Base-by-base conservation (phyloP, 2,329 filamentous ascomycete species). In the Tolypocladium ophioglossoides region DNA sequence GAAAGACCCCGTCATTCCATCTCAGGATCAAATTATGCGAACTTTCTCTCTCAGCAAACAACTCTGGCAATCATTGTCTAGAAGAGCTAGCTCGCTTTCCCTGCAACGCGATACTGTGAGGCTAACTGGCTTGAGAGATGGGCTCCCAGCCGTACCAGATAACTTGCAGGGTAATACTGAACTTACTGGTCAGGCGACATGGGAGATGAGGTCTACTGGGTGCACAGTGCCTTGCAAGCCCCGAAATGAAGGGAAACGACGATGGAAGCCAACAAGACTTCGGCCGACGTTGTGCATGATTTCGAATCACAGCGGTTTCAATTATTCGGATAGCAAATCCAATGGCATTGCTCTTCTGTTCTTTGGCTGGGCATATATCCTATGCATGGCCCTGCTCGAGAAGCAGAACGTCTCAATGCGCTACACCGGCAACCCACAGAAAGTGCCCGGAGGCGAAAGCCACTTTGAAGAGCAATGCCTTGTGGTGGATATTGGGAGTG, bases 311-410 rank as follows among this genome's bases (percentile, higher is more conserved):
- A 49, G 47, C 47, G 35, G 14, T 35, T 49, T 49, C 18, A 49
- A 35, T 35, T 14, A 47, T 30, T 41, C 49, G 40, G 52, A 52
- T 20, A 54, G 46, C 37, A 51, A 51, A 39, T 54, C 46, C 30
- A 50, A 54, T 52, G 37, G 44, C 24, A 39, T 52, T 38, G 41
- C 55, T 35, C n/a, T 54, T 24, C 50, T 56, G 2, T 56, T 56
- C 46, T 51, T 56, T 20, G 46, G 52, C 35, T 54, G 35, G 54
- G 52, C 52, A 35, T 54, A 56, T 9, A 50, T 54, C 41, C 52
- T 56, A 22, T 52, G 40, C 22, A 50, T 52, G 52, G 32, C 35
- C 27, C 14, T 56, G n/a, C 47, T 49, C 2, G 52, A 56, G 52
- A 51, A 46, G 24, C 46, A 54, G 50, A 27, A 50, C 22, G 32